Base-by-base conservation (phyloP, 345 rosid species). In the Alliaria petiolata region DNA sequence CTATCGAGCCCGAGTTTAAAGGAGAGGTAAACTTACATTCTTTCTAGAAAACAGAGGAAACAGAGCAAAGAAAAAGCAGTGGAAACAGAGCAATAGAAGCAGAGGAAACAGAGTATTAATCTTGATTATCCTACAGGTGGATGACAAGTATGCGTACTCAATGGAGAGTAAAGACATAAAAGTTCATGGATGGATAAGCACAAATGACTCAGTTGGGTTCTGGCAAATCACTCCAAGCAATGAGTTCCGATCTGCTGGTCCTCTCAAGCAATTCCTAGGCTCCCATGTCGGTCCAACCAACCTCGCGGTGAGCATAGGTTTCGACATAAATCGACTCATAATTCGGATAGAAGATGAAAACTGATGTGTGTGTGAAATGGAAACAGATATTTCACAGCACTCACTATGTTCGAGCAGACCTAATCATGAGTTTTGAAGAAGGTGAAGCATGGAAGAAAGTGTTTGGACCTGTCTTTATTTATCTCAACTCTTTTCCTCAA, bases 171-270 rank as follows among this genome's bases (percentile, higher is more conserved):
- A 69, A 79, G 88, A 84, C 72, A 77, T 83, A 28, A 65, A 67
- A 17, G 91, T 89, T 54, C 99, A 95, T 64, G 99, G 99, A 6
- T 95, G 96, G 99, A 89, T 95, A 60, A 81, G 87, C 81, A 76
- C 65, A 8, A 79, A 85, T 10, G 90, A 93, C 0, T 76, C 87
- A 0, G 85, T 91, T 8, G 99, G 96, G 0, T 88, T 91, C 78
- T 95, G 96, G 97, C 99, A 89, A 66, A 95, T 95, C 67, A 86
- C 95, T n/a, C 99, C 99, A 3, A 95, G 97, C 71, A 82, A 82
- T 52, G 97, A 95, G 84, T 95, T 85, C 62, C 83, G 99, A 31
- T 78, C 95, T 0, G 96, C 93, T 12, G 99, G 99, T 8, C 96
- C 96, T 0, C 73, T 81, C 62, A 95, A 95, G 61, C 99, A 95